These are phyloP conservation scores for Penicillium janthinellum DNA, from an alignment of 2,329 filamentous ascomycete species.

Conservation along the genomic window DNA sequence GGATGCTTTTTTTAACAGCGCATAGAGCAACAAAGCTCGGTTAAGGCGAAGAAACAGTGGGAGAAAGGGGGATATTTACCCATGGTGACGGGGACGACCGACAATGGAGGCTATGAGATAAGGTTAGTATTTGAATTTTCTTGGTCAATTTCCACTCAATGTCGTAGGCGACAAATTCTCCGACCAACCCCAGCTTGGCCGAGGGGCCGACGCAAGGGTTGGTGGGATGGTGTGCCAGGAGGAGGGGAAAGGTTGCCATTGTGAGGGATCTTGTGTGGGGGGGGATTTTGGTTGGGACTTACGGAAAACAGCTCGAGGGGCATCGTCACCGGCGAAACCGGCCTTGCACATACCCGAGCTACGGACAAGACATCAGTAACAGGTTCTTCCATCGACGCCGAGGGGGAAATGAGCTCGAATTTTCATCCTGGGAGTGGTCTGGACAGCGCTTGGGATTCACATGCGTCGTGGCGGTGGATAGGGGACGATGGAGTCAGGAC, in stretches of 20 bases:
- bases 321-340: constrained; percentile 99
- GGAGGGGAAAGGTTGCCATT: constrained; percentile 18
- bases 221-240: constrained; percentile 23
- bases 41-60: background rate
- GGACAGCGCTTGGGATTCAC: constrained; percentile 21
- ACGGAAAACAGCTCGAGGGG: constrained; percentile 99
- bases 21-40: background rate
- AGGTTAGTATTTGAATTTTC: constrained; percentile 25
- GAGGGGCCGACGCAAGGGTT: constrained; percentile 32
- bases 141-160: background rate
- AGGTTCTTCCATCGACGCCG: constrained; percentile 4
- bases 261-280: constrained; percentile 19
- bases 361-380: constrained; percentile 38
- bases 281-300: constrained; percentile 59
- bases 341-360: constrained; percentile 99
- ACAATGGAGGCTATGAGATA: constrained; percentile 83
- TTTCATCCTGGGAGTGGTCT: constrained; percentile 5
- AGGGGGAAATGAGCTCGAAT: background rate
- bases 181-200: constrained; percentile 4
- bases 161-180: background rate
- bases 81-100: constrained; percentile 99
- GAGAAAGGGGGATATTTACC: constrained; percentile 66
- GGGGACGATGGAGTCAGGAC: constrained; percentile 21
- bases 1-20: background rate
- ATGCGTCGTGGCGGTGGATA: constrained; percentile 19